These are phyloP conservation scores for Metarhizium robertsii DNA, from an alignment of 2,329 filamentous ascomycete species.

Conservation along the genomic window DNA sequence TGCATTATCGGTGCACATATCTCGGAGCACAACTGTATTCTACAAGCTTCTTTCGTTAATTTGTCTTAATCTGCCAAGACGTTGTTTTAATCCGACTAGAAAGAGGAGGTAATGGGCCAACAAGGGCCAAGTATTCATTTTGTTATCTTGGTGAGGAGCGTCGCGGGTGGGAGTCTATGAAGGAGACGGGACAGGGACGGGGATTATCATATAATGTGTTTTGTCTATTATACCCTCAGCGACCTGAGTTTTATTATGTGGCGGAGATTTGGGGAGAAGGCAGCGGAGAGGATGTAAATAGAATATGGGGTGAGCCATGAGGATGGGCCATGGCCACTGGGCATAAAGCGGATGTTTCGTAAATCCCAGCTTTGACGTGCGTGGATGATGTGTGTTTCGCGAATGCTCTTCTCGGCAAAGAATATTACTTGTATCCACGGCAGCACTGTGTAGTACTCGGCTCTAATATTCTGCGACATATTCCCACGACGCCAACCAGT, in stretches of 20 bases:
- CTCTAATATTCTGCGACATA: no score
- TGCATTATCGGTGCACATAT: background rate
- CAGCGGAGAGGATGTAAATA: background rate
- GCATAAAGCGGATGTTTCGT: background rate
- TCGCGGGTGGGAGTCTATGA: background rate
- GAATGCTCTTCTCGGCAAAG: no score
- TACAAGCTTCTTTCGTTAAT: background rate
- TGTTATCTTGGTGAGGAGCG: background rate
- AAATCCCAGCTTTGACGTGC: background rate
- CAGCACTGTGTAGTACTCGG: no score
- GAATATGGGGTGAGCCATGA: background rate
- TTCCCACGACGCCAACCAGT: no score
- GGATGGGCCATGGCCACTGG: background rate
- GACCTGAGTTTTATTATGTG: background rate
- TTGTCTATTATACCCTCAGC: constrained; percentile 8
- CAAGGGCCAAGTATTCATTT: background rate
- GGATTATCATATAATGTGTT: constrained; percentile 4
- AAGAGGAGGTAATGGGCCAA: background rate
- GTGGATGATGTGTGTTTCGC: no score
- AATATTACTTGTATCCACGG: no score
- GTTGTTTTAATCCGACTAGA: background rate
- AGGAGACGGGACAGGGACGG: background rate
- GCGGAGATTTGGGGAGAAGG: background rate
- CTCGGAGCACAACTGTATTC: background rate
- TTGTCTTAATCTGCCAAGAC: background rate